Evolutionary conservation across 208 protist genomes (phyloP).

Genomic region (Crithidia thermophila): DNA sequence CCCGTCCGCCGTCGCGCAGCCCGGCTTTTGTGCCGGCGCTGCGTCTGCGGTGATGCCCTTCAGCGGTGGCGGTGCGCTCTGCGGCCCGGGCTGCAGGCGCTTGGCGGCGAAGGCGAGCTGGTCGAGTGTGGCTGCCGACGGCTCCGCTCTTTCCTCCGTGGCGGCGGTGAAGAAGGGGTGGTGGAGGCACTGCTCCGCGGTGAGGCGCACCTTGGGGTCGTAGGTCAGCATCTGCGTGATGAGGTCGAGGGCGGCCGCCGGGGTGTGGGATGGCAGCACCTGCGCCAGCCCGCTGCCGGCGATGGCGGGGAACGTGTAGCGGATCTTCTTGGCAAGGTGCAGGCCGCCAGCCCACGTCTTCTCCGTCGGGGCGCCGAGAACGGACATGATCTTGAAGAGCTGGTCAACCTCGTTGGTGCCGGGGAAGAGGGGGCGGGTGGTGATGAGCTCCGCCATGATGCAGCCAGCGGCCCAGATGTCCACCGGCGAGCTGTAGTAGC

Average conservation of each 20-base stretch:
- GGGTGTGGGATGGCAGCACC: constrained; percentile 77
- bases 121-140: constrained; percentile 42
- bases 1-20: constrained; percentile 8
- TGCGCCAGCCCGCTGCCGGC: constrained; percentile 63
- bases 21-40: constrained; percentile 3
- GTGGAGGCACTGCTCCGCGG: constrained; percentile 93
- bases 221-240: constrained; percentile 94
- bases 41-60: not conserved
- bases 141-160: constrained; percentile 56
- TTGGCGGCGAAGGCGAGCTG: constrained; percentile 57
- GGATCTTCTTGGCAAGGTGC: constrained; percentile 75
- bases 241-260: constrained; percentile 91
- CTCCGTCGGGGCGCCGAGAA: constrained; percentile 83
- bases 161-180: constrained; percentile 92
- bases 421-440: constrained; percentile 97
- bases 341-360: constrained; percentile 74
- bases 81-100: constrained; percentile 42
- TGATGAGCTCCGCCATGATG: constrained; percentile 98
- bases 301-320: constrained; percentile 75
- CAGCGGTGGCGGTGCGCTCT: constrained; percentile 58
- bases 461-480: constrained; percentile 97
- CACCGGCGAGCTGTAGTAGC: constrained; percentile 94
- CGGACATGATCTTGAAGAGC: constrained; percentile 78
- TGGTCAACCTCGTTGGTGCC: constrained; percentile 88
- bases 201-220: constrained; percentile 94